phyloP scores from a whole-genome alignment of 306 rosid species.

The Cucurbita argyrosperma region DNA sequence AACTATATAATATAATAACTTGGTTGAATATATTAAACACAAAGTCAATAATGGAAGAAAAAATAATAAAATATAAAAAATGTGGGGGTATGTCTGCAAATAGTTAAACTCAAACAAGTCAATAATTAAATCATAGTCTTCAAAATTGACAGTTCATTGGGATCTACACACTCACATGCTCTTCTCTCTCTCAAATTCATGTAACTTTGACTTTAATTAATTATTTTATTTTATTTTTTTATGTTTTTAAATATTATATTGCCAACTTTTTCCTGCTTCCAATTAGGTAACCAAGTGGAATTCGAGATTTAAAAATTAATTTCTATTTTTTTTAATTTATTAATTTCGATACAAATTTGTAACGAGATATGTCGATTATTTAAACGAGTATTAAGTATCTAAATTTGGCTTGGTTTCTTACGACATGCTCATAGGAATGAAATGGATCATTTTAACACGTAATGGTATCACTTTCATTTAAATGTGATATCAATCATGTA shows the following conservation, averaged over 20 bases:
- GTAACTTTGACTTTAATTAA: not conserved
- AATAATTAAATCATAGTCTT: not conserved
- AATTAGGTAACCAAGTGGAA: not conserved
- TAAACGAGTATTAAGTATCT: too few species aligned
- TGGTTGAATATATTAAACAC: too few species aligned
- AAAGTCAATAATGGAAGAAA: too few species aligned
- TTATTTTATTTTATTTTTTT: not conserved
- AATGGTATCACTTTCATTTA: too few species aligned
- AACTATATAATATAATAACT: not conserved
- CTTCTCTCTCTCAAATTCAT: not conserved
- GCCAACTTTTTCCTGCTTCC: not conserved
- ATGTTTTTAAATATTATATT: not conserved
- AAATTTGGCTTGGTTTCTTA: too few species aligned
- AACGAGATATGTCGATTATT: too few species aligned
- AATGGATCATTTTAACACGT: too few species aligned
- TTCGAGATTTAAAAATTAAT: too few species aligned
- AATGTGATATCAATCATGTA: too few species aligned
- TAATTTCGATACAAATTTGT: too few species aligned
- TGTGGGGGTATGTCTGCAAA: not conserved
- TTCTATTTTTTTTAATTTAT: too few species aligned
- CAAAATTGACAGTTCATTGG: conserved; percentile 7
- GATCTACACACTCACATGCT: not conserved
- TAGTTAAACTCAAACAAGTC: not conserved
- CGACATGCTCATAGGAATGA: too few species aligned
- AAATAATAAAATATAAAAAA: not conserved